Evolutionary conservation across 2,329 filamentous ascomycete genomes (phyloP).

Genomic region (Berkeleyomyces basicola): DNA sequence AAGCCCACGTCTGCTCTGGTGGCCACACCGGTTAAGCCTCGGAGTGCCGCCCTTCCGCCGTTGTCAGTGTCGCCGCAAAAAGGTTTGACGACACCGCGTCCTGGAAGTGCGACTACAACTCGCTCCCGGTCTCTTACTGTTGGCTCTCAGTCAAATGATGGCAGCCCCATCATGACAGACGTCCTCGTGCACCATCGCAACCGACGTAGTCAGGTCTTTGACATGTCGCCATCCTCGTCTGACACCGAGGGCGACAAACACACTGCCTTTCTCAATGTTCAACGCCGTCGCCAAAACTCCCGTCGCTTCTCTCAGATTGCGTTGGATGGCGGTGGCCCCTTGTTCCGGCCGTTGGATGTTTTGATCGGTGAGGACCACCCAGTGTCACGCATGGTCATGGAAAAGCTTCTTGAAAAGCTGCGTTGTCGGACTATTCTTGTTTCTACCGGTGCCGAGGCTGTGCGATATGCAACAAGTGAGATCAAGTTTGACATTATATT

Average conservation of each 20-base stretch:
- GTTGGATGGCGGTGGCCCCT: slow-evolving; percentile 56
- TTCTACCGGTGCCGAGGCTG: slow-evolving; percentile 75
- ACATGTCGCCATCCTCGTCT: slow-evolving; percentile 92
- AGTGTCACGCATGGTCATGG: slow-evolving; percentile 96
- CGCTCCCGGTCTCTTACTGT: slow-evolving; percentile 80
- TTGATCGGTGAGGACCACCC: slow-evolving; percentile 96
- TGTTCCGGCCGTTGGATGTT: slow-evolving; percentile 81
- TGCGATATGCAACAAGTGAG: slow-evolving; percentile 86
- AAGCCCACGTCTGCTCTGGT: slow-evolving; percentile 40
- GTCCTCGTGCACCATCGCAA: slow-evolving; percentile 66
- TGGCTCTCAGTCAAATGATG: slow-evolving; percentile 89
- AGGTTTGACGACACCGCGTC: slow-evolving; percentile 40
- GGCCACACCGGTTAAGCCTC: slow-evolving; percentile 40
- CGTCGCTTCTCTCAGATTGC: slow-evolving; percentile 83
- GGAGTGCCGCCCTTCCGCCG: slow-evolving; percentile 33
- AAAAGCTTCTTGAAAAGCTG: slow-evolving; percentile 87
- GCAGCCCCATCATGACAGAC: slow-evolving; percentile 54
- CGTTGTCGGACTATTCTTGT: slow-evolving; percentile 89
- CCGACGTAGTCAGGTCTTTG: slow-evolving; percentile 82
- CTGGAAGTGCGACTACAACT: slow-evolving; percentile 39
- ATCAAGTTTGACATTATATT: slow-evolving; percentile 99
- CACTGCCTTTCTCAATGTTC: slow-evolving; percentile 78
- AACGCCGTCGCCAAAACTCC: slow-evolving; percentile 89
- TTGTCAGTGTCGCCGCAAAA: slow-evolving; percentile 48
- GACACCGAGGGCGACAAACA: slow-evolving; percentile 92